A percentile compares a stretch with the other conserved stretches of the same genome.
Evolutionary conservation across 2,329 filamentous ascomycete genomes (phyloP).

Genomic region (Aspergillus phoenicis): DNA sequence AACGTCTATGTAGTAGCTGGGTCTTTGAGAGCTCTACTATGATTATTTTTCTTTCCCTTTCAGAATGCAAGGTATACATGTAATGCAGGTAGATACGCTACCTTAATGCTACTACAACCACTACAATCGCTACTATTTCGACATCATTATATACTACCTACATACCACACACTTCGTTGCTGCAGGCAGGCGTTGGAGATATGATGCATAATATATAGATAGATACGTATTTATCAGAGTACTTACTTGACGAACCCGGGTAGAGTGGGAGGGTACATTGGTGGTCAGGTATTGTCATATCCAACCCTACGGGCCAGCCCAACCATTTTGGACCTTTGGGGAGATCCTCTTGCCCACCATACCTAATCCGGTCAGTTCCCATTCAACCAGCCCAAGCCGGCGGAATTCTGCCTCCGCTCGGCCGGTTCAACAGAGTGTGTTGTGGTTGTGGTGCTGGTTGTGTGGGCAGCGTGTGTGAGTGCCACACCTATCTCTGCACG

Average conservation of each 20-base stretch:
- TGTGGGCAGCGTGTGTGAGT: neutral
- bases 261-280: neutral
- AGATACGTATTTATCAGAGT: neutral
- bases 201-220: neutral
- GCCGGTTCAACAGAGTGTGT: slow-evolving; percentile 32
- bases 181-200: too few relatives aligned
- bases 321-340: slow-evolving; percentile 42
- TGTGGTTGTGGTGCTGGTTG: too few relatives aligned
- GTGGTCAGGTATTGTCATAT: slow-evolving; percentile 22
- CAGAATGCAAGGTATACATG: too few relatives aligned
- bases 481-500: slow-evolving; percentile 12
- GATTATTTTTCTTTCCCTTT: too few relatives aligned
- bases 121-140: too few relatives aligned
- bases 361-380: slow-evolving; percentile 34
- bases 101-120: too few relatives aligned
- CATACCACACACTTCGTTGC: too few relatives aligned
- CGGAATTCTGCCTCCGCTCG: slow-evolving; percentile 21
- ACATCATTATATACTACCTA: too few relatives aligned
- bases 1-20: too few relatives aligned
- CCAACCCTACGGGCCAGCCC: slow-evolving; percentile 29
- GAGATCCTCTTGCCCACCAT: slow-evolving; percentile 33
- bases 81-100: too few relatives aligned
- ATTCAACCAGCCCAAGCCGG: slow-evolving; percentile 35
- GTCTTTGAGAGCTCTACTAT: too few relatives aligned
- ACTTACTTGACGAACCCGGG: neutral